phyloP scores from a whole-genome alignment of 1,139 yeast species.

The Debaryomycetaceae sp. region DNA sequence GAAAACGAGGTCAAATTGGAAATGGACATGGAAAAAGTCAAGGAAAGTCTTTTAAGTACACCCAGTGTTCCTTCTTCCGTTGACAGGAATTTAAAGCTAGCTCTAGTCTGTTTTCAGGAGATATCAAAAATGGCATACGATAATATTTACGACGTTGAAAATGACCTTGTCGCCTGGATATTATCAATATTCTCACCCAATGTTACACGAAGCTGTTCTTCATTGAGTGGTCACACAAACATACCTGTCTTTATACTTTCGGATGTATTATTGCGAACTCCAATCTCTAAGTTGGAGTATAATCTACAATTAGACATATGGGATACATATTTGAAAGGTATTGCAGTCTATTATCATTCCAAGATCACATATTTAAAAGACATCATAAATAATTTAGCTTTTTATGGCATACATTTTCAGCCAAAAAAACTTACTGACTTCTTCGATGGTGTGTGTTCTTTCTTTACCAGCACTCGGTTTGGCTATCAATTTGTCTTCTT shows the following conservation, averaged over 20 bases:
- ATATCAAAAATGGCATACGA: slow-evolving; percentile 4
- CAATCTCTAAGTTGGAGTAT: slow-evolving; percentile 28
- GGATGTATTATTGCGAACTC: slow-evolving; percentile 36
- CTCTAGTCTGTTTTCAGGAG: slow-evolving; percentile 4
- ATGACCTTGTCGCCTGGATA: slow-evolving; percentile 26
- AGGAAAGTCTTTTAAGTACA: not conserved
- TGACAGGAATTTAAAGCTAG: not conserved
- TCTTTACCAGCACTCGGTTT: slow-evolving; percentile 10
- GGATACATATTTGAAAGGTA: slow-evolving; percentile 17
- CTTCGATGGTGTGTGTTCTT: slow-evolving; percentile 12
- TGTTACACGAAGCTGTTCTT: slow-evolving; percentile 25
- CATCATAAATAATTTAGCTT: slow-evolving; percentile 24
- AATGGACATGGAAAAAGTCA: not conserved
- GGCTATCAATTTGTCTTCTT: slow-evolving; percentile 12
- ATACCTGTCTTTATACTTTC: slow-evolving; percentile 36
- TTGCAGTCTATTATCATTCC: slow-evolving; percentile 15
- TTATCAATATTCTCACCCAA: slow-evolving; percentile 22
- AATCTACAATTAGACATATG: slow-evolving; percentile 38
- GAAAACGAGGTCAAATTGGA: slow-evolving; percentile 1
- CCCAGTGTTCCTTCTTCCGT: not conserved
- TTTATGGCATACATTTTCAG: slow-evolving; percentile 24
- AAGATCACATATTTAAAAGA: slow-evolving; percentile 16
- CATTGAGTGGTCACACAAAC: slow-evolving; percentile 20
- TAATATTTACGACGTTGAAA: slow-evolving; percentile 5
- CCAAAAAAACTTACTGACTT: slow-evolving; percentile 17